Evolutionary conservation across 2,329 filamentous ascomycete genomes (phyloP).

Genomic region (Emericellopsis atlantica): DNA sequence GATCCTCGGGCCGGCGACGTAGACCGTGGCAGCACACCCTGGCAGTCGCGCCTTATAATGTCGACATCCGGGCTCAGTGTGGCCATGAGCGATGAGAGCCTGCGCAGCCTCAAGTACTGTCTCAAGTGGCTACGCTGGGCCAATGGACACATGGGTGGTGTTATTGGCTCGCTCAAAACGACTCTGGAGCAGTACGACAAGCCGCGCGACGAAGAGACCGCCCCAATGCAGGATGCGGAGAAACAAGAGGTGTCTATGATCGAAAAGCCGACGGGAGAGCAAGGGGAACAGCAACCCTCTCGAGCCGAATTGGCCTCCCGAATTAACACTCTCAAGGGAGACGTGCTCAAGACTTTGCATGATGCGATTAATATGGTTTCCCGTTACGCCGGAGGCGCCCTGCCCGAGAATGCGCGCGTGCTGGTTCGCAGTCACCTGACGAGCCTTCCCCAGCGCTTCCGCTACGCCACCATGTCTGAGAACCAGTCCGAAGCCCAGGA

Average conservation of each 20-base stretch:
- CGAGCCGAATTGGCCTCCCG: slow-evolving; percentile 38
- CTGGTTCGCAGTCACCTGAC: slow-evolving; percentile 77
- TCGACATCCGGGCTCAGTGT: slow-evolving; percentile 84
- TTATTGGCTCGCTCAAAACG: slow-evolving; percentile 61
- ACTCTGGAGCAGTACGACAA: slow-evolving; percentile 61
- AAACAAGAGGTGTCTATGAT: slow-evolving; percentile 4
- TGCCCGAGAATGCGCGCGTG: slow-evolving; percentile 77
- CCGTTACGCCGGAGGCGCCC: slow-evolving; percentile 77
- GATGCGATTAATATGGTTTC: slow-evolving; percentile 76
- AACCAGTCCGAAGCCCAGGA: slow-evolving; percentile 19
- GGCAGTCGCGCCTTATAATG: slow-evolving; percentile 77
- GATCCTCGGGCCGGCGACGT: slow-evolving; percentile 15
- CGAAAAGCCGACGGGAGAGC: slow-evolving; percentile 2
- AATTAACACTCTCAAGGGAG: slow-evolving; percentile 55
- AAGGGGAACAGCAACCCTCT: slow-evolving; percentile 10
- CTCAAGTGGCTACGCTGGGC: slow-evolving; percentile 69
- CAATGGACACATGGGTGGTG: slow-evolving; percentile 66
- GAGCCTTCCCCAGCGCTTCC: slow-evolving; percentile 73
- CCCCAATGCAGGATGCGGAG: not conserved
- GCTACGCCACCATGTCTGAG: slow-evolving; percentile 47
- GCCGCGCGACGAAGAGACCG: slow-evolving; percentile 7
- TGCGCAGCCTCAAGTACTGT: slow-evolving; percentile 76
- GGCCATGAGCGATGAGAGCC: slow-evolving; percentile 79
- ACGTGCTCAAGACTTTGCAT: slow-evolving; percentile 68
- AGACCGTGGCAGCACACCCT: slow-evolving; percentile 27